phyloP scores from a whole-genome alignment of 768 basidiomycete species.

The Tephrocybe sp. region DNA sequence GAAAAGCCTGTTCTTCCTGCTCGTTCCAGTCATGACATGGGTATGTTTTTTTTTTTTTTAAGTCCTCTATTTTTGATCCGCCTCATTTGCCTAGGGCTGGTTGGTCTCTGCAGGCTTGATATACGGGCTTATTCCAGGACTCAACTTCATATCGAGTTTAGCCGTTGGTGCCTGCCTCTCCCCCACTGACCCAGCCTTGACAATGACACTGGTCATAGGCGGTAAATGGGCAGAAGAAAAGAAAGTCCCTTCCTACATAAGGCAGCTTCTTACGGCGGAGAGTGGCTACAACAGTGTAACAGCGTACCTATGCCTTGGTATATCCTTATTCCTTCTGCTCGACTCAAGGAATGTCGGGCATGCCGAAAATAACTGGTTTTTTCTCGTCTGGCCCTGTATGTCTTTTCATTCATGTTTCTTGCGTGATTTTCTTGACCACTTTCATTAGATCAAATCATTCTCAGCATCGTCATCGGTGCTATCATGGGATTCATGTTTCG shows the following conservation, averaged over 20 bases:
- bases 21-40: conserved; percentile 83
- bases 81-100: conserved; percentile 67
- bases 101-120: conserved; percentile 90
- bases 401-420: conserved; percentile 53
- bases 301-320: conserved; percentile 73
- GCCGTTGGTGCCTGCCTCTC: conserved; percentile 94
- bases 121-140: conserved; percentile 84
- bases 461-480: conserved; percentile 75
- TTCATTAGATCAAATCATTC: conserved; percentile 64
- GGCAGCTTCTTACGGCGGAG: conserved; percentile 66
- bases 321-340: not conserved
- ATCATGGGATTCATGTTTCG: conserved; percentile 77
- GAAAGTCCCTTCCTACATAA: conserved; percentile 87
- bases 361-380: conserved; percentile 84
- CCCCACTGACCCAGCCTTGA: conserved; percentile 92
- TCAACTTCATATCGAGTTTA: conserved; percentile 86
- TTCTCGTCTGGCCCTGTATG: conserved; percentile 78
- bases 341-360: conserved; percentile 52
- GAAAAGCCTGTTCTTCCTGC: conserved; percentile 82
- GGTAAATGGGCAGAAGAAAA: conserved; percentile 98
- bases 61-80: not conserved
- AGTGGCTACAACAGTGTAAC: conserved; percentile 96
- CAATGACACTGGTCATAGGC: conserved; percentile 90
- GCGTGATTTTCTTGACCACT: conserved; percentile 2
- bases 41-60: conserved; percentile 56